These are phyloP conservation scores for Cenchrus purpureus DNA, from an alignment of 176 grass and related monocot species.

Conservation along the genomic window DNA sequence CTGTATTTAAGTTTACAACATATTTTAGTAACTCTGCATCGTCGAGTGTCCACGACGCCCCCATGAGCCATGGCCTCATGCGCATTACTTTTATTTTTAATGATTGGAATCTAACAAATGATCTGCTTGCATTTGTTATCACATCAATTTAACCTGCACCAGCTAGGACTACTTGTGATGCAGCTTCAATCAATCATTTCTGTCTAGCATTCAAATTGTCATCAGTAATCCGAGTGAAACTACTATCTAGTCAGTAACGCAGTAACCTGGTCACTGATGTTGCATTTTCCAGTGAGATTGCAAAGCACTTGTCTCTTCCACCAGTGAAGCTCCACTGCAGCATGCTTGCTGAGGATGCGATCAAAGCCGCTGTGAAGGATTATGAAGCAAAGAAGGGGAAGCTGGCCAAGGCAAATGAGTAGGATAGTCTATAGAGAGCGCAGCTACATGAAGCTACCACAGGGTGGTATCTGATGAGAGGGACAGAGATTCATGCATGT, in stretches of 20 bases:
- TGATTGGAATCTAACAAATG: no score
- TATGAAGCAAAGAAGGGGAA: conserved; percentile 77
- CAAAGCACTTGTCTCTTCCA: conserved; percentile 85
- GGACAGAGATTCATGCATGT: background rate
- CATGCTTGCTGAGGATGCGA: conserved; percentile 97
- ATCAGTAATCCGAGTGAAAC: background rate
- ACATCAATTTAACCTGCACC: no score
- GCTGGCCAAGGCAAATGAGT: conserved; percentile 2
- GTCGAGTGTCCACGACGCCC: background rate
- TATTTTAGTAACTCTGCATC: background rate
- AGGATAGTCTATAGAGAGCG: background rate
- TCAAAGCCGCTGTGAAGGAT: conserved; percentile 86
- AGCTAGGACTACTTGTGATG: no score
- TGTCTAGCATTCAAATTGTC: no score
- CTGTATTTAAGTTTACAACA: background rate
- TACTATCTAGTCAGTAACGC: background rate
- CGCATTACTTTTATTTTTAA: no score
- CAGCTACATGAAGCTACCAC: background rate
- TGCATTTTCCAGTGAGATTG: conserved; percentile 67
- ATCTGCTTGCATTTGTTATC: no score
- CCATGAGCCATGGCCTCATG: no score
- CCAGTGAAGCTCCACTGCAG: conserved; percentile 97
- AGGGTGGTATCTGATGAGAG: background rate
- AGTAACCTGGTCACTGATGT: background rate
- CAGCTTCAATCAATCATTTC: no score